Evolutionary conservation across 345 rosid species (phyloP).

Genomic region (Populus simonii): DNA sequence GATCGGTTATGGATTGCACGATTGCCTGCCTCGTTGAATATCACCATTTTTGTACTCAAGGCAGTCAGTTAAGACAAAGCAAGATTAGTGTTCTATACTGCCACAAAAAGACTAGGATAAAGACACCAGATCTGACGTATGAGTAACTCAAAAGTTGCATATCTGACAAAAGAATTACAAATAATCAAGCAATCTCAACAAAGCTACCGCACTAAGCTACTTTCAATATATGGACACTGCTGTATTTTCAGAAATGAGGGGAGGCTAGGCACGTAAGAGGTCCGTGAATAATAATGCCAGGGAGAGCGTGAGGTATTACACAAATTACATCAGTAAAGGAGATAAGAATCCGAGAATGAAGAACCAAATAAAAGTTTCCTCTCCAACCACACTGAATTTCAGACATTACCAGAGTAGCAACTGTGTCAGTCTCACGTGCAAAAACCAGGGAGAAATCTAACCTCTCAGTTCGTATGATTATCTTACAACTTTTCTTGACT

Average conservation of each 20-base stretch:
- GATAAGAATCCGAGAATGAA: neutral
- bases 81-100: too few species aligned
- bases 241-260: slow-evolving; percentile 1
- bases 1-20: too few species aligned
- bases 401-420: neutral
- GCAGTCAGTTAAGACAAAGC: too few species aligned
- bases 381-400: neutral
- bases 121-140: too few species aligned
- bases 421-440: neutral
- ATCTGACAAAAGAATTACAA: slow-evolving; percentile 20
- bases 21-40: too few species aligned
- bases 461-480: neutral
- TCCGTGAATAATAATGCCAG: slow-evolving; percentile 2
- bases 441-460: neutral
- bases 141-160: neutral
- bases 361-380: neutral
- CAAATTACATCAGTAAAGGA: slow-evolving; percentile 11
- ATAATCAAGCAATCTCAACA: slow-evolving; percentile 7
- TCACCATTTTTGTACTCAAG: too few species aligned
- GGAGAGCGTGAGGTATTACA: neutral
- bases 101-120: too few species aligned
- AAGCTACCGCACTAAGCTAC: slow-evolving; percentile 18
- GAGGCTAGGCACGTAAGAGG: neutral
- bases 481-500: neutral
- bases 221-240: neutral